A percentile compares a stretch with the other conserved stretches of the same genome.
These are phyloP conservation scores for Botrytis paeoniae DNA, from an alignment of 2,329 filamentous ascomycete species.

Conservation along the genomic window DNA sequence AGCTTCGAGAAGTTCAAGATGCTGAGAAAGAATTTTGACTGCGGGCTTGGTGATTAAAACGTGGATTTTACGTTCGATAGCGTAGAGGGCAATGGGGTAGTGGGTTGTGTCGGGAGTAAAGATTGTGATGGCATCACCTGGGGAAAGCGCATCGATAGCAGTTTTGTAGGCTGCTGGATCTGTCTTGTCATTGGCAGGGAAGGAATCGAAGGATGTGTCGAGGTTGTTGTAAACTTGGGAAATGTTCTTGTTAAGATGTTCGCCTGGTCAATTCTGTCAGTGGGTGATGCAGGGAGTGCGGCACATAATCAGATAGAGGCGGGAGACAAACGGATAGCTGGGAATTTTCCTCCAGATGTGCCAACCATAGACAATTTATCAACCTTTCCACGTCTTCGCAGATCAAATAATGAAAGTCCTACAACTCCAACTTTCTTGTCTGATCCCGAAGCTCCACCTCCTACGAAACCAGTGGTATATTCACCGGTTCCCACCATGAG, in stretches of 20 bases:
- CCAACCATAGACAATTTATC: conserved; percentile 84
- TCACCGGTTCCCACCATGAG: conserved; percentile 71
- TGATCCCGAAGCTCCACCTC: conserved; percentile 74
- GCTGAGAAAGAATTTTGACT: conserved; percentile 78
- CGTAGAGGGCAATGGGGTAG: conserved; percentile 87
- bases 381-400: conserved; percentile 85
- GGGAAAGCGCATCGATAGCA: conserved; percentile 78
- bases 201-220: conserved; percentile 82
- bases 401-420: conserved; percentile 82
- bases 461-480: conserved; percentile 95
- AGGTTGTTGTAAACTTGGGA: conserved; percentile 82
- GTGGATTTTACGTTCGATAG: conserved; percentile 82
- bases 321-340: conserved; percentile 70
- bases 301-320: not conserved
- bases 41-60: conserved; percentile 94
- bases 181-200: conserved; percentile 67
- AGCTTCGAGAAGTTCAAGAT: conserved; percentile 70
- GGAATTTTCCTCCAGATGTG: conserved; percentile 84
- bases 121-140: conserved; percentile 88
- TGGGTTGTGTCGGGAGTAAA: conserved; percentile 95
- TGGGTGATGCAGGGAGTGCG: not conserved
- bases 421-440: conserved; percentile 98
- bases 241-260: conserved; percentile 87
- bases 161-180: conserved; percentile 83
- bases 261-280: conserved; percentile 47